Conservation (phyloP, 139 green algal species). For the Tetraselmis chui region DNA sequence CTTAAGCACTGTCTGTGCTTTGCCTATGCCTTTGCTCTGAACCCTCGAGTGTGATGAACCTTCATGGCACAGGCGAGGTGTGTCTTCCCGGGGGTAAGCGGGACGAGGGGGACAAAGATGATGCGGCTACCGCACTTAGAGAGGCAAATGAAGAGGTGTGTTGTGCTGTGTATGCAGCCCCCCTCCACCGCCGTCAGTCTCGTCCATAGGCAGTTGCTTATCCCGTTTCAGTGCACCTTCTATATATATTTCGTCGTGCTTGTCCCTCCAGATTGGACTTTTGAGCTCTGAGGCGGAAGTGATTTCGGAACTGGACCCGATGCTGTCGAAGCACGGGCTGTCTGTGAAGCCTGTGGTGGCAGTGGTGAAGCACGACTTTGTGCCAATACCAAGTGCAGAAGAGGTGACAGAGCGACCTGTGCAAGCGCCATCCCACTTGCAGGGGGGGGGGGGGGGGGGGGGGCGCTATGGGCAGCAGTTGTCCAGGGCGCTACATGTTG, state of each 20-base stretch:
- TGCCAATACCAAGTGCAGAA: slow-evolving; percentile 25
- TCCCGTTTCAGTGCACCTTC: slow-evolving; percentile 11
- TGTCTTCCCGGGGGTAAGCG: slow-evolving; percentile 70
- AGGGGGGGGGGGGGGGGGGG: too few relatives aligned
- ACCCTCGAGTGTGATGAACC: too few relatives aligned
- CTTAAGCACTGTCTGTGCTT: too few relatives aligned
- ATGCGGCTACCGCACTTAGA: slow-evolving; percentile 53
- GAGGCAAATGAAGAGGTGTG: slow-evolving; percentile 67
- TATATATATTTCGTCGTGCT: background rate
- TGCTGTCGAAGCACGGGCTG: slow-evolving; percentile 61
- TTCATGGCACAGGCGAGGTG: slow-evolving; percentile 60
- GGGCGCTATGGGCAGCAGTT: too few relatives aligned
- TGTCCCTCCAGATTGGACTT: background rate
- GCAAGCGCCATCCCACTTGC: too few relatives aligned
- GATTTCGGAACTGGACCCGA: slow-evolving; percentile 41
- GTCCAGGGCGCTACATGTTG: too few relatives aligned
- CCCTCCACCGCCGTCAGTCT: background rate
- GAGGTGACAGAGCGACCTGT: slow-evolving; percentile 52
- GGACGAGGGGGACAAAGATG: slow-evolving; percentile 45
- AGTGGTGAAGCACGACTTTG: slow-evolving; percentile 13
- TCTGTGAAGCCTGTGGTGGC: slow-evolving; percentile 65
- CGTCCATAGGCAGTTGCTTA: background rate
- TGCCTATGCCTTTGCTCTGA: too few relatives aligned
- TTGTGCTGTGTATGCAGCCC: background rate
- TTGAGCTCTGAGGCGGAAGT: slow-evolving; percentile 18